phyloP scores from a whole-genome alignment of 1,139 yeast species.

The Debaryomyces sp. region DNA sequence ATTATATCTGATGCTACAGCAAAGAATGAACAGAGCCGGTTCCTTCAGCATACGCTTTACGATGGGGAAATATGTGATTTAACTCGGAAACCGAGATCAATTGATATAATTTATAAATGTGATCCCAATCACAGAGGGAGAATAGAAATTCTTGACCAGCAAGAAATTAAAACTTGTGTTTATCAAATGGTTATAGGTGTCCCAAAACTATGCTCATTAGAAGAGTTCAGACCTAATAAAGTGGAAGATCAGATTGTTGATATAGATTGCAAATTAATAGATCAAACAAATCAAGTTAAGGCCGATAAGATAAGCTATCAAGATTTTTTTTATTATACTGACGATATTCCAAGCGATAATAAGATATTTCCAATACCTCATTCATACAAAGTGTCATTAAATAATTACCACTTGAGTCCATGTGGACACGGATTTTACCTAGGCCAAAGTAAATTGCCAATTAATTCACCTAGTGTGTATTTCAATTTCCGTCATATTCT shows the following conservation, averaged over 20 bases:
- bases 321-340: constrained; percentile 15
- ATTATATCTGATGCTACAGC: constrained; percentile 15
- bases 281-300: constrained; percentile 16
- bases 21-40: constrained; percentile 20
- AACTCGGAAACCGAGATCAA: constrained; percentile 61
- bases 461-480: constrained; percentile 16
- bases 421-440: constrained; percentile 38
- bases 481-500: constrained; percentile 28
- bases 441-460: constrained; percentile 19
- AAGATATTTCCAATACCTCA: constrained; percentile 23
- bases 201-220: constrained; percentile 59
- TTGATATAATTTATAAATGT: constrained; percentile 71
- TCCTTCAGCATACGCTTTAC: constrained; percentile 54
- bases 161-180: constrained; percentile 73
- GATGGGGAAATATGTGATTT: constrained; percentile 76
- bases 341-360: constrained; percentile 8
- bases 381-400: constrained; percentile 27
- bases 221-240: constrained; percentile 47
- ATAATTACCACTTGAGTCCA: constrained; percentile 28
- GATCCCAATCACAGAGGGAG: constrained; percentile 39
- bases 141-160: constrained; percentile 45
- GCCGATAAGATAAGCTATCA: constrained; percentile 6
- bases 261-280: constrained; percentile 45
- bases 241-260: constrained; percentile 38
- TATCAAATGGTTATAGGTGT: constrained; percentile 64